Evolutionary conservation across 1,139 yeast species (phyloP).

Genomic region (Hemisphaericaspora xylanilytica): DNA sequence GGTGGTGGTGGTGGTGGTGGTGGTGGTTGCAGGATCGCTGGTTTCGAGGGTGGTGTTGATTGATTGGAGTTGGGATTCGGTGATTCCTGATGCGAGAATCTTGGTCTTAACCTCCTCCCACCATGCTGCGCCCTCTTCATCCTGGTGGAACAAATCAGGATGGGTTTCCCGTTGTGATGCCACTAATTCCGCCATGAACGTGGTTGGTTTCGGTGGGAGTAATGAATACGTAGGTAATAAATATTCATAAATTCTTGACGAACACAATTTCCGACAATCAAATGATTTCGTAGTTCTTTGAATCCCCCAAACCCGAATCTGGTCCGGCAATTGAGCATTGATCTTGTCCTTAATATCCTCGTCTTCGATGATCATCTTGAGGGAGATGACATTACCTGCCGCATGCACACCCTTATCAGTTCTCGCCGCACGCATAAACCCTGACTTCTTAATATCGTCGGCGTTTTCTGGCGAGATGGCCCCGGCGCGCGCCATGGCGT

Average conservation of each 20-base stretch:
- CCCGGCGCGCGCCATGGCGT: slow-evolving; percentile 84
- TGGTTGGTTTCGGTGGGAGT: slow-evolving; percentile 81
- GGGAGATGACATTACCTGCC: slow-evolving; percentile 90
- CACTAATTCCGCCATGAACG: slow-evolving; percentile 61
- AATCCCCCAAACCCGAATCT: slow-evolving; percentile 90
- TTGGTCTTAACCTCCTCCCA: slow-evolving; percentile 58
- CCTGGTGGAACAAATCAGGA: slow-evolving; percentile 56
- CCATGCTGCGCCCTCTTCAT: slow-evolving; percentile 64
- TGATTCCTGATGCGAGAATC: slow-evolving; percentile 46
- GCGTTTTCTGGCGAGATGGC: slow-evolving; percentile 89
- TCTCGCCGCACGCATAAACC: slow-evolving; percentile 94
- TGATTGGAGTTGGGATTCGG: slow-evolving; percentile 40
- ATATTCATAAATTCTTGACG: slow-evolving; percentile 91
- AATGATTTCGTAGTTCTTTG: slow-evolving; percentile 87
- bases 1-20: neutral
- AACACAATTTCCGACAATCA: slow-evolving; percentile 94
- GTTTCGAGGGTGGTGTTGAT: slow-evolving; percentile 4
- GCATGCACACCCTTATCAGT: slow-evolving; percentile 99
- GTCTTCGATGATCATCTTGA: slow-evolving; percentile 88
- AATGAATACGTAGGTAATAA: slow-evolving; percentile 87
- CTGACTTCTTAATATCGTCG: slow-evolving; percentile 83
- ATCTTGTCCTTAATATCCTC: slow-evolving; percentile 71
- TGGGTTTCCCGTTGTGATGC: slow-evolving; percentile 48
- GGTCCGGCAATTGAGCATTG: slow-evolving; percentile 74
- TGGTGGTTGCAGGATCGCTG: too few relatives aligned